Base-by-base conservation (phyloP, 2,329 filamentous ascomycete genomes). In the Magnaporthiopsis incrustans region DNA sequence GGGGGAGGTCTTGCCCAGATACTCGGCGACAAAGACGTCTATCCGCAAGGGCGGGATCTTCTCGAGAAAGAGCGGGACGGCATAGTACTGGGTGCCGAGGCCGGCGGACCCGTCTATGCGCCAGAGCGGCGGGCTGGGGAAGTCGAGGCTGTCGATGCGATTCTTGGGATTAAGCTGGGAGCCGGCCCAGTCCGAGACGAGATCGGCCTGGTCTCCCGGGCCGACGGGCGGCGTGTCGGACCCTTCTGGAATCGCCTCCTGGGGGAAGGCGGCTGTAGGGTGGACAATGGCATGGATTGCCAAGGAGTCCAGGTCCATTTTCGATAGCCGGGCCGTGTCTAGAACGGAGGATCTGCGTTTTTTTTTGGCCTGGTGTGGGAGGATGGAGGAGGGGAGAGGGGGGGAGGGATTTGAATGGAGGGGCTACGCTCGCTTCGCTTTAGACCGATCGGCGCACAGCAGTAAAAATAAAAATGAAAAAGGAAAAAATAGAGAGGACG, bases 121-220 rank as follows among this genome's bases (percentile, higher is more conserved):
- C 84, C 85, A 88, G 10, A 82, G 71, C 2, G 83, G 78, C 0
- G 73, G 68, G 18, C 68, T 61, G 2, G 78, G 77, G 10, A 75
- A 72, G 3, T 77, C 78, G 22, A 87, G 78, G 67, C 82, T 85
- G 70, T 86, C 79, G 70, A 87, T 82, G 65, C 84, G 79, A 69
- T 86, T 87, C 71, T 84, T 85, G 10, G 84, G 85, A 67, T 87
- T 87, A 57, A 86, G 75, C 57, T 76, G 72, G 6, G 84, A 86
- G 3, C 71, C 66, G 15, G 73, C 70, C 84, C 84, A 87, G 18
- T 68, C 44, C 11, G 57, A 14, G 44, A 25, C 26, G 27, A 14
- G 11, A 22, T 58, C 15, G 2, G 50, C 26, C 44, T 25, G 57
- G n/a, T 59, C n/a, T 11, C 11, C 32, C 62, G 12, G 22, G 14